phyloP scores from a whole-genome alignment of 208 protist species.

The Angomonas ambiguus region DNA sequence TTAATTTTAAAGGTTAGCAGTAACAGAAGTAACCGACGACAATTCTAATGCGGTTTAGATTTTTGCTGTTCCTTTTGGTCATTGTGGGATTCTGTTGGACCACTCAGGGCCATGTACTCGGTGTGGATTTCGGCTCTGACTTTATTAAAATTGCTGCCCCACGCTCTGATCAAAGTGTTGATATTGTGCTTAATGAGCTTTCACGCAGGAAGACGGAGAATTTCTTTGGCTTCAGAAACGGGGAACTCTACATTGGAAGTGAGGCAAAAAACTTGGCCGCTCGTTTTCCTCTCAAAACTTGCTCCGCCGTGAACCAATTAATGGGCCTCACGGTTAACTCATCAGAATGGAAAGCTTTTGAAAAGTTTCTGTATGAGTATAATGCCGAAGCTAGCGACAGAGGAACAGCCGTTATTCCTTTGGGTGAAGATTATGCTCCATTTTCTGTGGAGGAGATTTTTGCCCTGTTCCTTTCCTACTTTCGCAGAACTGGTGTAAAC shows the following conservation, averaged over 20 bases:
- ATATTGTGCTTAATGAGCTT: slow-evolving; percentile 95
- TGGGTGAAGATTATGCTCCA: slow-evolving; percentile 39
- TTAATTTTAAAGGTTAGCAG: background rate
- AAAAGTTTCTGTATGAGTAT: slow-evolving; percentile 39
- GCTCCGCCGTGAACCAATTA: slow-evolving; percentile 61
- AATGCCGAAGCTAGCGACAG: slow-evolving; percentile 37
- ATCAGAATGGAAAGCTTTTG: slow-evolving; percentile 31
- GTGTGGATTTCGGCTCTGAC: slow-evolving; percentile 88
- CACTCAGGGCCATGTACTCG: slow-evolving; percentile 54
- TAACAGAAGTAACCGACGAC: too few species aligned
- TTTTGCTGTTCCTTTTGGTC: slow-evolving; percentile 10
- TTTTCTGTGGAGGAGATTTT: slow-evolving; percentile 86
- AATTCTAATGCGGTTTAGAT: background rate
- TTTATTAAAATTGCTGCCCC: slow-evolving; percentile 76
- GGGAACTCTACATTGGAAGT: slow-evolving; percentile 88
- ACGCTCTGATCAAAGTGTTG: slow-evolving; percentile 57
- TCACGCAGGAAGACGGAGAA: slow-evolving; percentile 90
- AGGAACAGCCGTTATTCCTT: slow-evolving; percentile 41
- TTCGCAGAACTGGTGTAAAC: slow-evolving; percentile 35
- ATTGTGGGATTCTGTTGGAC: slow-evolving; percentile 3
- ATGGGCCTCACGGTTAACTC: slow-evolving; percentile 38
- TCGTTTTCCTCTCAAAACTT: slow-evolving; percentile 79
- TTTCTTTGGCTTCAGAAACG: slow-evolving; percentile 86
- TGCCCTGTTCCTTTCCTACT: slow-evolving; percentile 82
- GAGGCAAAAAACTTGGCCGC: slow-evolving; percentile 81